Conservation (phyloP, 2,329 filamentous ascomycete species). For the Colletotrichum tabaci region DNA sequence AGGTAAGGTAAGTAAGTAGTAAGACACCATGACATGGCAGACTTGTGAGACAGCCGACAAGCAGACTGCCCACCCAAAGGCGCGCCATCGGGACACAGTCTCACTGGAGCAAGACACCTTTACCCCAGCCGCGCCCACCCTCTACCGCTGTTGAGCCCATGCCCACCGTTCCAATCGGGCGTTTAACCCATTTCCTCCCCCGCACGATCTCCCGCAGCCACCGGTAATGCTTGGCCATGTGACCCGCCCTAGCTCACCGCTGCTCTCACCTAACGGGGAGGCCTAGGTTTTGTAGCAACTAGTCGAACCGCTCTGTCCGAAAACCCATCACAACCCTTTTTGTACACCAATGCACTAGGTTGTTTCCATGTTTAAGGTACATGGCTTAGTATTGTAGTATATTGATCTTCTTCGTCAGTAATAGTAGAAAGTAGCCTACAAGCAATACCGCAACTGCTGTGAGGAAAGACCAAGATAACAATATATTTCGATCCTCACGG, state of each 20-base stretch:
- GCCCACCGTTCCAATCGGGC: slow-evolving; percentile 21
- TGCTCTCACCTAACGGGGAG: neutral
- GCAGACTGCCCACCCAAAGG: neutral
- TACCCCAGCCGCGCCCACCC: neutral
- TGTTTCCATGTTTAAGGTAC: no score
- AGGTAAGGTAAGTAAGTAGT: neutral
- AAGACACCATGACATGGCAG: neutral
- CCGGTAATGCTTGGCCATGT: slow-evolving; percentile 13
- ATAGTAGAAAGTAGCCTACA: no score
- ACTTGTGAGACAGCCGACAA: no score
- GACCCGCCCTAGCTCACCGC: slow-evolving; percentile 27
- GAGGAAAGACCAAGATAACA: no score
- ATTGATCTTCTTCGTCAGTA: no score
- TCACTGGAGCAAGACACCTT: slow-evolving; percentile 10
- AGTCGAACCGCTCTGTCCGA: no score
- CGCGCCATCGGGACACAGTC: slow-evolving; percentile 20
- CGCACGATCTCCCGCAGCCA: slow-evolving; percentile 25
- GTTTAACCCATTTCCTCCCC: neutral
- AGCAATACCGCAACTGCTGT: no score
- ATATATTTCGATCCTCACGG: no score
- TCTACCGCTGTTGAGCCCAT: slow-evolving; percentile 6
- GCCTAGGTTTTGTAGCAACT: no score
- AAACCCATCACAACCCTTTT: no score
- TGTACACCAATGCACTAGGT: no score
- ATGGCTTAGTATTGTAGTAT: no score